These are phyloP conservation scores for Sugiyamaella smithiae DNA, from an alignment of 805 yeast species.

Conservation along the genomic window DNA sequence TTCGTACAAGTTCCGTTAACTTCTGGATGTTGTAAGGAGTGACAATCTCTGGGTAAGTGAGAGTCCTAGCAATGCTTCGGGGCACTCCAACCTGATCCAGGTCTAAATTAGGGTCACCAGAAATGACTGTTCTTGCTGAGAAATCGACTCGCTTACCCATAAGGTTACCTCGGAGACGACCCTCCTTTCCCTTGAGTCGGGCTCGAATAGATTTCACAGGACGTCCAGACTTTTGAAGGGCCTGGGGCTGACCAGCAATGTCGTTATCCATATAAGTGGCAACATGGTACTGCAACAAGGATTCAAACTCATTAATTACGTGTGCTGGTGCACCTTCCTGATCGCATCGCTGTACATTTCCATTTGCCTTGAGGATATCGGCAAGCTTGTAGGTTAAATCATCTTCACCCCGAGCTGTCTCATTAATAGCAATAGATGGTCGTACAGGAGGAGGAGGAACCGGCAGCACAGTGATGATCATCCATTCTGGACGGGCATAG, in stretches of 20 bases:
- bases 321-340: slow-evolving; percentile 99
- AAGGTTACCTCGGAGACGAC: slow-evolving; percentile 95
- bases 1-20: slow-evolving; percentile 87
- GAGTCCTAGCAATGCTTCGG: slow-evolving; percentile 88
- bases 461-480: slow-evolving; percentile 93
- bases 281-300: slow-evolving; percentile 92
- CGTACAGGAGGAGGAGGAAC: slow-evolving; percentile 99
- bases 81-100: slow-evolving; percentile 99
- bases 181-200: slow-evolving; percentile 99
- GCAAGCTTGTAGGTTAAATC: slow-evolving; percentile 97
- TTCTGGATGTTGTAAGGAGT: slow-evolving; percentile 96
- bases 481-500: slow-evolving; percentile 98
- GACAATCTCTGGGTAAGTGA: slow-evolving; percentile 95
- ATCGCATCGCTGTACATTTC: slow-evolving; percentile 94
- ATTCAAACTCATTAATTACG: slow-evolving; percentile 94
- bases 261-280: slow-evolving; percentile 99
- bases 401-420: slow-evolving; percentile 98
- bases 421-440: slow-evolving; percentile 97
- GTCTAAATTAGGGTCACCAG: slow-evolving; percentile 98
- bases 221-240: slow-evolving; percentile 96
- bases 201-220: slow-evolving; percentile 98
- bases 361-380: slow-evolving; percentile 93
- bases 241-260: slow-evolving; percentile 99
- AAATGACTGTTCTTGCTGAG: slow-evolving; percentile 98
- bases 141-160: slow-evolving; percentile 99